These are phyloP conservation scores for Haplographium delicatum DNA, from an alignment of 495 filamentous ascomycete species.

Conservation along the genomic window DNA sequence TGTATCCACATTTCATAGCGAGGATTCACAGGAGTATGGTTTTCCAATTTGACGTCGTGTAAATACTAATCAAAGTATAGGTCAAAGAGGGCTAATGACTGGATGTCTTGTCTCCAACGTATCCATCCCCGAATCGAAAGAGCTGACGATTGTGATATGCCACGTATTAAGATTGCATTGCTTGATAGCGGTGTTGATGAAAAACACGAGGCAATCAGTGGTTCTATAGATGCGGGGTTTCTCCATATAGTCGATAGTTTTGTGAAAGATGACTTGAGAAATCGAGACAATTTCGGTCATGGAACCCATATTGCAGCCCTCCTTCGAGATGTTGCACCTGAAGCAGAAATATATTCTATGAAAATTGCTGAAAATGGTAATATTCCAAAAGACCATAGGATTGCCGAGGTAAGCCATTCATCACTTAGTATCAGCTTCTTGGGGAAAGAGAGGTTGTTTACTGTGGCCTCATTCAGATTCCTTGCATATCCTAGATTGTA, in stretches of 20 bases:
- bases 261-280: neutral
- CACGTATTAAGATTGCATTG: slow-evolving; percentile 16
- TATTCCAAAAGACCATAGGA: too few relatives aligned
- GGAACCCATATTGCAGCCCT: slow-evolving; percentile 2
- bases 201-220: slow-evolving; percentile 1
- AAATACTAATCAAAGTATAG: too few relatives aligned
- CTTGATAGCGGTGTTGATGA: slow-evolving; percentile 22
- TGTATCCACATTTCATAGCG: too few relatives aligned
- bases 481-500: neutral
- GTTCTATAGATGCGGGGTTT: neutral
- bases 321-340: slow-evolving; percentile 11
- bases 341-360: slow-evolving; percentile 16
- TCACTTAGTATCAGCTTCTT: too few relatives aligned
- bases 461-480: neutral
- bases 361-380: slow-evolving; percentile 4
- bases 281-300: neutral
- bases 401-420: too few relatives aligned
- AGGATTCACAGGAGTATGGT: too few relatives aligned
- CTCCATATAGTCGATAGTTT: neutral
- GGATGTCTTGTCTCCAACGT: too few relatives aligned
- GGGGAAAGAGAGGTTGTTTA: neutral
- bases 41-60: too few relatives aligned
- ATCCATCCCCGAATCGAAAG: too few relatives aligned
- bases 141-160: too few relatives aligned
- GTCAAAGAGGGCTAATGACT: too few relatives aligned